A percentile compares a stretch with the other conserved stretches of the same genome.
Evolutionary conservation across 257 asterid species (phyloP).

Genomic region (Lithospermum erythrorhizon): DNA sequence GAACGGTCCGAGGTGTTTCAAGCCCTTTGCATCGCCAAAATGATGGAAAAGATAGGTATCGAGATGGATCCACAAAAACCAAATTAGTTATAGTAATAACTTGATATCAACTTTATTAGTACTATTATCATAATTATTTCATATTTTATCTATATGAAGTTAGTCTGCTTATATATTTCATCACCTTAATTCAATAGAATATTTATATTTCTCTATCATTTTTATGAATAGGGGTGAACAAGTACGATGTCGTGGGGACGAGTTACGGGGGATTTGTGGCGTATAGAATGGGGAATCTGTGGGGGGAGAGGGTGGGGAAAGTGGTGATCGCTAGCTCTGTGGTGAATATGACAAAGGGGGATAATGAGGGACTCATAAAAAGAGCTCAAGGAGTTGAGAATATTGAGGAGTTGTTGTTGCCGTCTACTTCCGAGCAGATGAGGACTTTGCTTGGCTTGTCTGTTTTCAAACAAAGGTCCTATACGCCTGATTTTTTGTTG

Average conservation of each 20-base stretch:
- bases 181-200: too few relatives aligned
- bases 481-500: constrained; percentile 50
- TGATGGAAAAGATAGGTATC: constrained; percentile 39
- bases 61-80: too few relatives aligned
- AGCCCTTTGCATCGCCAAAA: constrained; percentile 41
- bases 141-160: too few relatives aligned
- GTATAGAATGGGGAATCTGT: constrained; percentile 49
- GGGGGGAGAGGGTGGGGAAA: constrained; percentile 72
- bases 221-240: constrained; percentile 29
- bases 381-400: constrained; percentile 28
- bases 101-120: too few relatives aligned
- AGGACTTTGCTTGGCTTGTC: constrained; percentile 27
- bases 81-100: too few relatives aligned
- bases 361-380: constrained; percentile 33
- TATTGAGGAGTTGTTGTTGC: constrained; percentile 52
- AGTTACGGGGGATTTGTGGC: constrained; percentile 91
- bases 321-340: constrained; percentile 84
- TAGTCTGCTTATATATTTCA: too few relatives aligned
- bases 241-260: constrained; percentile 56
- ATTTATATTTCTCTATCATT: too few relatives aligned
- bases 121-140: too few relatives aligned
- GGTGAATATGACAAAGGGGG: constrained; percentile 40
- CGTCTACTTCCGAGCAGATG: constrained; percentile 30
- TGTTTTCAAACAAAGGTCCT: constrained; percentile 21
- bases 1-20: constrained; percentile 66